Evolutionary conservation across 2,329 filamentous ascomycete species (phyloP), one percentile per base, ranked within the genome.

Genomic region (Pestalotiopsis sp.): DNA sequence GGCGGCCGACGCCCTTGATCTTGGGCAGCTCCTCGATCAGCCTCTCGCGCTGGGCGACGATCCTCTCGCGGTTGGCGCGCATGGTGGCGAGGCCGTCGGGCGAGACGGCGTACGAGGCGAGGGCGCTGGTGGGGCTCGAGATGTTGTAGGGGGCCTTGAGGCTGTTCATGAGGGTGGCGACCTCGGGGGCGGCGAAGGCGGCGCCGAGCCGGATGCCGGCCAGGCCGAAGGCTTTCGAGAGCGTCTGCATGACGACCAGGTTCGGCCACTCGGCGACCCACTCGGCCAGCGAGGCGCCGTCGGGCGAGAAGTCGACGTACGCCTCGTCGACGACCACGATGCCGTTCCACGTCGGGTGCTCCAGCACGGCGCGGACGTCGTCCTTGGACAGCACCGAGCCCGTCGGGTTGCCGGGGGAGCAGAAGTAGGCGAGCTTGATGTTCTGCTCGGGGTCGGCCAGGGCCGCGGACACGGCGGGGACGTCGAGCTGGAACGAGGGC

Each of bases 101-200:
- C 1, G 87, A 85, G 52, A 98, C 82, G 3, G 93, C 94, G 24
- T 91, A 88, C 48, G 85, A 87, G 1, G 94, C 96, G 20, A 99
- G 85, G 44, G 91, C 89, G 73, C 91, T 94, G 1, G 95, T 98
- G 0, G 94, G 94, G 73, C 91, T 95, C 3, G 94, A 92, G 74
- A 99, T 91, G 81, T 98, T 98, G 83, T 99, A 99, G 0, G 96
- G 96, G 0, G 96, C 95, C 81, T 98, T 98, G 75, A 99, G 85
- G 77, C 87, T 94, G 82, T 99, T 99, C 66, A 99, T 85, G 13
- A 99, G 84, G 17, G 82, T 80, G 2, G 95, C 94, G 70, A 99
- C 91, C 5, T 89, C 85, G 0, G 89, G 85, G 10, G 89, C 88
- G 4, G 93, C 88, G 77, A 98, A 99, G 0, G 93, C 94, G 7